Conservation (phyloP, 306 rosid species). For the Begonia fuchsioides region DNA sequence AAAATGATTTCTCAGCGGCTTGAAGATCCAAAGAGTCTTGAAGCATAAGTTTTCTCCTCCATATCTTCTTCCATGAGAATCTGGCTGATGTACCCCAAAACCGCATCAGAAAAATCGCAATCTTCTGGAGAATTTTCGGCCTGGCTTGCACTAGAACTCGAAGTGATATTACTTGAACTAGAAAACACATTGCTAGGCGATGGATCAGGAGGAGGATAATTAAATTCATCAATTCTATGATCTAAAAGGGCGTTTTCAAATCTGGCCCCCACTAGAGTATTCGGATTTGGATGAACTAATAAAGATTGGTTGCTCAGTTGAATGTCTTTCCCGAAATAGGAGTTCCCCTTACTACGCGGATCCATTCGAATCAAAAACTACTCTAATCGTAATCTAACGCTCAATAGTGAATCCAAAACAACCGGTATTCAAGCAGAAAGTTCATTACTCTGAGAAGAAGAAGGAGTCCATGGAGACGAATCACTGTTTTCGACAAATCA, state of each 20-base stretch:
- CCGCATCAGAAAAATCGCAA: slow-evolving; percentile 79
- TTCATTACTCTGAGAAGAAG: no score
- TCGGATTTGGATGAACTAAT: slow-evolving; percentile 26
- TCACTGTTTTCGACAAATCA: no score
- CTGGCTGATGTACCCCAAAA: slow-evolving; percentile 67
- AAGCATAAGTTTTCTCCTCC: slow-evolving; percentile 75
- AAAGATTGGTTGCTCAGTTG: slow-evolving; percentile 30
- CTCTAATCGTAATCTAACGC: neutral
- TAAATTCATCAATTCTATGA: slow-evolving; percentile 18
- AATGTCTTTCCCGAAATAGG: slow-evolving; percentile 28
- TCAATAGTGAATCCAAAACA: no score
- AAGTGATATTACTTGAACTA: slow-evolving; percentile 18
- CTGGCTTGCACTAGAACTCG: slow-evolving; percentile 24
- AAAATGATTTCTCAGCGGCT: slow-evolving; percentile 77
- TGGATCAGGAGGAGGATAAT: slow-evolving; percentile 25
- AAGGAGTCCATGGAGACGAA: no score
- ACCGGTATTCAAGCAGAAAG: no score
- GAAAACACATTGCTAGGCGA: slow-evolving; percentile 18
- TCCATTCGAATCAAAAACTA: slow-evolving; percentile 33
- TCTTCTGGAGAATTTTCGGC: slow-evolving; percentile 72
- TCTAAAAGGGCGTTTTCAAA: slow-evolving; percentile 21
- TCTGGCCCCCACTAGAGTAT: slow-evolving; percentile 18
- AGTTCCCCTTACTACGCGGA: slow-evolving; percentile 20
- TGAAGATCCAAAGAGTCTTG: slow-evolving; percentile 92
- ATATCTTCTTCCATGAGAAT: slow-evolving; percentile 96